phyloP scores from a whole-genome alignment of 805 yeast genomes.

The Citeromyces matritensis region DNA sequence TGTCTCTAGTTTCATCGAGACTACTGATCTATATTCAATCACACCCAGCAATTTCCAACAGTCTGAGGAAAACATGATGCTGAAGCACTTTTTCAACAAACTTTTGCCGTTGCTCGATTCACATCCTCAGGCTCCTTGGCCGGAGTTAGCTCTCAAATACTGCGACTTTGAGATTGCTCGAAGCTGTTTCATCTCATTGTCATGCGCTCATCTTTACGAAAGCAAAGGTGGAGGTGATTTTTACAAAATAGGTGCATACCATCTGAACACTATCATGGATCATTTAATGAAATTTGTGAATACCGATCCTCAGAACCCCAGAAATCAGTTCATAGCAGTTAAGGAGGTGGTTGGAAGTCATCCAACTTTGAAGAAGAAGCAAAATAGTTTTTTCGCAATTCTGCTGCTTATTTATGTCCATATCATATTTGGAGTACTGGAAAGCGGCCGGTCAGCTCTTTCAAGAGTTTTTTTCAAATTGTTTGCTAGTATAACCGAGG shows the following conservation, averaged over 20 bases:
- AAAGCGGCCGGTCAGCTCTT: slow-evolving; percentile 37
- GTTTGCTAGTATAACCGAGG: slow-evolving; percentile 32
- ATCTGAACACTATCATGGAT: slow-evolving; percentile 41
- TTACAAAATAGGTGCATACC: slow-evolving; percentile 34
- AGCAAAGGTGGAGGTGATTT: slow-evolving; percentile 35
- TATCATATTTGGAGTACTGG: slow-evolving; percentile 33
- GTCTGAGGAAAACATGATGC: slow-evolving; percentile 36
- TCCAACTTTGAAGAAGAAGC: slow-evolving; percentile 16
- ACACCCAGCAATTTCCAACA: slow-evolving; percentile 9
- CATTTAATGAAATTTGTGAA: slow-evolving; percentile 29
- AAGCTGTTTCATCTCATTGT: slow-evolving; percentile 39
- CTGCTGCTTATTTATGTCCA: slow-evolving; percentile 38
- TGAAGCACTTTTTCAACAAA: slow-evolving; percentile 39
- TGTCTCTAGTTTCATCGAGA: slow-evolving; percentile 8
- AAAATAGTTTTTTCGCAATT: slow-evolving; percentile 28
- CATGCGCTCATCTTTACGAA: slow-evolving; percentile 44
- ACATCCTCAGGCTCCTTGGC: slow-evolving; percentile 50
- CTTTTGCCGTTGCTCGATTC: slow-evolving; percentile 39
- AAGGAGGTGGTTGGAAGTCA: slow-evolving; percentile 3
- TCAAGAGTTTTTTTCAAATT: slow-evolving; percentile 31
- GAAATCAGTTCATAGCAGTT: slow-evolving; percentile 5
- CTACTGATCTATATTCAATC: slow-evolving; percentile 5
- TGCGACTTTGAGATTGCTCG: slow-evolving; percentile 44
- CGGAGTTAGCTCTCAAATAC: slow-evolving; percentile 37
- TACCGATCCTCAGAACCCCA: slow-evolving; percentile 2